Base-by-base conservation (phyloP, 768 basidiomycete genomes). In the Lentinula detonsa region DNA sequence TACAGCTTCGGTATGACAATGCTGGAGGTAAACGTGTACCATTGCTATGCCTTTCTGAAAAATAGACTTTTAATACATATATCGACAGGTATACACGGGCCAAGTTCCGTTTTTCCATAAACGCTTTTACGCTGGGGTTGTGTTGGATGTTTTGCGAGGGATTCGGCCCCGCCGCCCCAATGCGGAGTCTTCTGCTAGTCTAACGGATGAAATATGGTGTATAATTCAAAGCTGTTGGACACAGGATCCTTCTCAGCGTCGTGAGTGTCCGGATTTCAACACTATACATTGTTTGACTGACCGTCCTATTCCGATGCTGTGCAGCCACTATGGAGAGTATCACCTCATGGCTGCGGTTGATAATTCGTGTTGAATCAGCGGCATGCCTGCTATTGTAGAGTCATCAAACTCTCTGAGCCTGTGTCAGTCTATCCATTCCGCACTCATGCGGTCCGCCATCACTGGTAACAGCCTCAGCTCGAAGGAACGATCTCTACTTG, bases 1-100 rank as follows among this genome's bases (percentile, higher is more conserved):
- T 59, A 63, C 31, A 63, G 62, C 23, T 63, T 63, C 21, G 62
- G 62, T 15, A 63, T 63, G 62, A 59, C 43, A 9, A 46, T 63
- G 42, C 31, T 63, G 8, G 57, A 63, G 52, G 62, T 63, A 35
- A 28, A 28, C 15, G 61, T 59, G 21, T 23, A 3, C 39, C 21
- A 21, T 59, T 31, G 18, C 5, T 34, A 45, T 42, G 5, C 42
- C 28, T 28, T 28, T 28, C 28, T 28, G 28, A 3, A 28, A 28
- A 28, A 28, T 28, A 28, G 28, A 3, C 0, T 28, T 28, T 42
- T 7, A 43, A 15, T 18, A 42, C 37, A 42, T 18, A 45, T 23
- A 57, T 52, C 51, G 11, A 33, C 49, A 62, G 61, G 16, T 62
- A 18, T 62, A 58, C 48, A 58, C 62, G n/a, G 57, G 57, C 11